Percentiles rank a stretch among this genome's conserved stretches.
Evolutionary conservation across 2,329 filamentous ascomycete species (phyloP).

Genomic region (Paramyrothecium roridum): DNA sequence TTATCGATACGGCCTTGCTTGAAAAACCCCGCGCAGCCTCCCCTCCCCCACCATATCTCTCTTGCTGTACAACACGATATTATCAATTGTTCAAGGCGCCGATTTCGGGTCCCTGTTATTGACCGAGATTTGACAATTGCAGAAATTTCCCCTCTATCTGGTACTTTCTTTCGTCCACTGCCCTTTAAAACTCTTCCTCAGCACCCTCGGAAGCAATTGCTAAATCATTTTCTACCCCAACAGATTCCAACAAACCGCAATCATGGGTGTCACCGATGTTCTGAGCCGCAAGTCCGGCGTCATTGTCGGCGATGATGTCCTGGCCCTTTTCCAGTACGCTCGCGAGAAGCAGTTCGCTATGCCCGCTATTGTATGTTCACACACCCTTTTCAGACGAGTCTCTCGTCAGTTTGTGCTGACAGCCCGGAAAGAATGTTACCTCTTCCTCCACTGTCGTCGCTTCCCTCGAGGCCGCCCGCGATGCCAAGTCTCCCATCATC

Average conservation of each 20-base stretch:
- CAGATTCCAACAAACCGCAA: constrained; percentile 20
- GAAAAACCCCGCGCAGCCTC: background rate
- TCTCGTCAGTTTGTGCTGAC: background rate
- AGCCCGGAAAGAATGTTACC: constrained; percentile 68
- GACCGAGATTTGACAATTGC: constrained; percentile 1
- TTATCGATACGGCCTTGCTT: background rate
- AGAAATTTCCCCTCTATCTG: constrained; percentile 10
- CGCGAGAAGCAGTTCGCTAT: constrained; percentile 87
- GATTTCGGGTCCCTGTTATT: background rate
- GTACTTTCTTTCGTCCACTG: constrained; percentile 2
- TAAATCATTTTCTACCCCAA: constrained; percentile 8
- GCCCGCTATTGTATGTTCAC: constrained; percentile 60
- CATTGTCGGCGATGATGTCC: constrained; percentile 52
- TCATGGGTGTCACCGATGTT: constrained; percentile 36
- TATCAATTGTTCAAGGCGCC: background rate
- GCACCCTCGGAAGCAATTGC: background rate
- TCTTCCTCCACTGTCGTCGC: constrained; percentile 78
- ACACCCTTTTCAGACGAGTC: constrained; percentile 26
- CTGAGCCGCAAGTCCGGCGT: constrained; percentile 51
- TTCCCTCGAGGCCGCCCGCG: constrained; percentile 89
- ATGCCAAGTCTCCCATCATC: constrained; percentile 87
- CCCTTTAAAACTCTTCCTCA: constrained; percentile 11
- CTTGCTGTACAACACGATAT: background rate
- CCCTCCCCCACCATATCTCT: background rate
- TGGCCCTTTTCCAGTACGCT: constrained; percentile 80